Base-by-base conservation (phyloP, 164 flowering plant species). In the Hamamelis virginiana region DNA sequence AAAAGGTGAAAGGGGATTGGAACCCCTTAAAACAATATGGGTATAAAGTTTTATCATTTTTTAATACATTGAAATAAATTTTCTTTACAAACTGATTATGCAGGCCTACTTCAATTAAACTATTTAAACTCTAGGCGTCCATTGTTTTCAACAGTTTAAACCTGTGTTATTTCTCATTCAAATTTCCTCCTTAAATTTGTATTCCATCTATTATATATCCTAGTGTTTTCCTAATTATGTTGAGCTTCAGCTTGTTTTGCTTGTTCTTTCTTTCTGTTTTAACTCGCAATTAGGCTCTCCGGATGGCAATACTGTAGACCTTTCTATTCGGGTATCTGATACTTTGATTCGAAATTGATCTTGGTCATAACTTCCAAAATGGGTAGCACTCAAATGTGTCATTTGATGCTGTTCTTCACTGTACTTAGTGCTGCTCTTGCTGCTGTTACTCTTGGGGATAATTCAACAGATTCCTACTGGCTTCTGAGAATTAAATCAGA, bases 401-500 rank as follows among this genome's bases (percentile, higher is more conserved):
- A 64, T 58, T 38, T 81, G 63, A 19, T 84, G 45, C 73, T 88
- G 76, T 66, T 88, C 65, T 69, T 81, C n/a, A 61, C 77, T 50
- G 23, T 81, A 22, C 66, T 87, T 65, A 22, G 51, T 74, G 62
- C 75, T 68, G 25, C 66, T 63, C 67, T 79, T 64, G 63, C 67
- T 62, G 72, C 69, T 52, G 72, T 69, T 47, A 19, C 78, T 52
- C 52, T 38, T 51, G 85, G 78, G 53, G 84, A 78, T 64, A 64
- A 33, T 66, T 70, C 82, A 22, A 67, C 65, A 60, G 88, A 84
- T 70, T 77, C 92, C 33, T 73, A 66, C 66, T 85, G 86, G 89
- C 92, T 94, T 74, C 80, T 89, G 61, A 81, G 78, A 66, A 77
- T 90, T 25, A 90, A 91, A 81, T 75, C 87, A n/a, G 69, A 81